Evolutionary conservation across 2,329 filamentous ascomycete genomes (phyloP).

Genomic region (Penicillium sp.): DNA sequence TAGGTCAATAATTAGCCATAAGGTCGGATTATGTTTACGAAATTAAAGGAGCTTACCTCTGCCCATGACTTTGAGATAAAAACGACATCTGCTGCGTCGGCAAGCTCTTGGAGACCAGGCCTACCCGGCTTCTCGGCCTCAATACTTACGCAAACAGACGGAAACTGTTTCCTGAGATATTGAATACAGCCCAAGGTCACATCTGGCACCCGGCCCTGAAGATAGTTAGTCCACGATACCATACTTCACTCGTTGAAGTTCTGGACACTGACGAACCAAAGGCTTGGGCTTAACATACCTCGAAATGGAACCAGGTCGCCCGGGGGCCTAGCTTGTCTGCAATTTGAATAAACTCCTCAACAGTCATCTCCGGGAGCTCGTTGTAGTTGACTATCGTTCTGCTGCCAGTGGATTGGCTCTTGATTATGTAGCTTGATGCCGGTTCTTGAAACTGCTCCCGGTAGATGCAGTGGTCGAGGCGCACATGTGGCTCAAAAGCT

Average conservation of each 20-base stretch:
- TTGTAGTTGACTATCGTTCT: slow-evolving; percentile 72
- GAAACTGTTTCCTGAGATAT: slow-evolving; percentile 51
- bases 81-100: slow-evolving; percentile 64
- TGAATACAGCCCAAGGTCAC: slow-evolving; percentile 60
- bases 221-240: not conserved
- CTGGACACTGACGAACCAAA: not conserved
- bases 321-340: slow-evolving; percentile 40
- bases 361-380: slow-evolving; percentile 65
- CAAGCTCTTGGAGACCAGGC: slow-evolving; percentile 58
- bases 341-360: slow-evolving; percentile 56
- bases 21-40: not conserved
- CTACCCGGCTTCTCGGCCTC: slow-evolving; percentile 70
- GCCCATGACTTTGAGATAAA: slow-evolving; percentile 73
- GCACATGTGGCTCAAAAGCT: slow-evolving; percentile 54
- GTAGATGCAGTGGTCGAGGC: slow-evolving; percentile 59
- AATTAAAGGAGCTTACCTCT: slow-evolving; percentile 47
- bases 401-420: slow-evolving; percentile 57
- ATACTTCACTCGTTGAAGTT: not conserved
- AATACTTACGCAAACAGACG: slow-evolving; percentile 59
- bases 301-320: slow-evolving; percentile 67
- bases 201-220: slow-evolving; percentile 61
- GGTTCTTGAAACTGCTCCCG: slow-evolving; percentile 55
- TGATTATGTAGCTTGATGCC: slow-evolving; percentile 68
- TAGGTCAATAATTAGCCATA: slow-evolving; percentile 10
- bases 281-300: slow-evolving; percentile 41